Conservation (phyloP, 192 early-diverging fungal genomes). For the Coemansia sp. region DNA sequence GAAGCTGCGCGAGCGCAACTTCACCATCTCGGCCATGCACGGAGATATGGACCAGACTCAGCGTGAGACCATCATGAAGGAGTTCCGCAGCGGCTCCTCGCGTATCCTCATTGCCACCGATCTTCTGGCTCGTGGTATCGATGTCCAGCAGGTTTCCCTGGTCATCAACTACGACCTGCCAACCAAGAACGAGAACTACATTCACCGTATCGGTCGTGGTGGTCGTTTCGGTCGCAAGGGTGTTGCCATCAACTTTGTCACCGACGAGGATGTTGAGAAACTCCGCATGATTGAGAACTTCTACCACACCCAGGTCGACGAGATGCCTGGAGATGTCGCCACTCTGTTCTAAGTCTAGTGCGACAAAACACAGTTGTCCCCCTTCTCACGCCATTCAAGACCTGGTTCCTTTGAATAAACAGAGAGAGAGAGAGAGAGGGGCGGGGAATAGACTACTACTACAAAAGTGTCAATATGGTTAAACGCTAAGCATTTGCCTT, state of each 20-base stretch:
- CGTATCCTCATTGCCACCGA: constrained; percentile 98
- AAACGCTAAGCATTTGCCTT: not conserved
- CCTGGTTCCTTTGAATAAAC: not conserved
- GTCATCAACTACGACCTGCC: constrained; percentile 99
- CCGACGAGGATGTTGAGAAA: constrained; percentile 88
- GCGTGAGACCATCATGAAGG: constrained; percentile 98
- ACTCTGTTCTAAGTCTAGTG: constrained; percentile 65
- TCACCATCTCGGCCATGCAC: constrained; percentile 99
- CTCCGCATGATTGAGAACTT: constrained; percentile 88
- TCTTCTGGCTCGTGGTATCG: constrained; percentile 97
- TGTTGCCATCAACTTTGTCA: constrained; percentile 99
- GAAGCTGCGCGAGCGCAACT: constrained; percentile 84
- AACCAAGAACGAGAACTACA: constrained; percentile 97
- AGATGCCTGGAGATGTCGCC: constrained; percentile 99
- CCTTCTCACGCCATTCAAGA: not conserved
- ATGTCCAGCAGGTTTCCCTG: constrained; percentile 99
- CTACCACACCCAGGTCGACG: constrained; percentile 99
- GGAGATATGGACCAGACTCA: constrained; percentile 98
- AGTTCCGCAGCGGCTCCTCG: constrained; percentile 96
- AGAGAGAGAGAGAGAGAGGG: too few species aligned
- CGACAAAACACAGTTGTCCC: not conserved
- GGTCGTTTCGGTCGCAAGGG: constrained; percentile 99
- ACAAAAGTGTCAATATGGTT: not conserved
- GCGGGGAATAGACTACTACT: not conserved
- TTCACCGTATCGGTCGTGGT: constrained; percentile 99